Evolutionary conservation across 192 early-diverging fungal genomes (phyloP).

Genomic region (Powellomyces hirtus): DNA sequence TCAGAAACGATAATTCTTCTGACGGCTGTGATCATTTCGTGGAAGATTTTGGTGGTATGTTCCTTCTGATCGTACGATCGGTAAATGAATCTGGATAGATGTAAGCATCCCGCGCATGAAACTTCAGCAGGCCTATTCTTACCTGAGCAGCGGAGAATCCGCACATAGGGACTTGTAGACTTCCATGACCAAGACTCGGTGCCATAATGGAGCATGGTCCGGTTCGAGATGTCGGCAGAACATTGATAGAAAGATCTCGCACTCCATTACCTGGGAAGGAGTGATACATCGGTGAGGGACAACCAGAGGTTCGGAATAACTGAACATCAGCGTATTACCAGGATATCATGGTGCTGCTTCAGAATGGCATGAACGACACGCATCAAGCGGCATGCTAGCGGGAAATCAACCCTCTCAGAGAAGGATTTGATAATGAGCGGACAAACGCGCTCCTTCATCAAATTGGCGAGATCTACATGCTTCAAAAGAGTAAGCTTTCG

Average conservation of each 20-base stretch:
- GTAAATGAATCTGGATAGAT: constrained; percentile 55
- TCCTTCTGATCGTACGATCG: constrained; percentile 73
- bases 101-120: background rate
- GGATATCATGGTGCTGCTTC: constrained; percentile 67
- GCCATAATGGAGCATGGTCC: constrained; percentile 71
- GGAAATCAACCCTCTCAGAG: constrained; percentile 85
- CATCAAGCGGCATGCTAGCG: constrained; percentile 76
- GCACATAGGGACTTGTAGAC: constrained; percentile 68
- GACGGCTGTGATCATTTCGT: constrained; percentile 77
- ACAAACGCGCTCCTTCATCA: constrained; percentile 81
- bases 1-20: constrained; percentile 70
- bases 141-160: constrained; percentile 61
- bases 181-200: constrained; percentile 78
- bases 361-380: constrained; percentile 78
- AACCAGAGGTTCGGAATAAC: background rate
- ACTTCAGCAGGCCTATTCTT: background rate
- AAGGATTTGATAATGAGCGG: constrained; percentile 90
- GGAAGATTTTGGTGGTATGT: constrained; percentile 72
- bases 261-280: constrained; percentile 69
- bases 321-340: too few species aligned
- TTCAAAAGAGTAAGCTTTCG: constrained; percentile 19
- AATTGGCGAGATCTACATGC: constrained; percentile 68
- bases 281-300: constrained; percentile 20
- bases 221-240: constrained; percentile 79
- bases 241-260: constrained; percentile 92